Evolutionary conservation across 441 rosid genomes (phyloP), one percentile per base, ranked within the genome.

Genomic region (Populus tomentosa): DNA sequence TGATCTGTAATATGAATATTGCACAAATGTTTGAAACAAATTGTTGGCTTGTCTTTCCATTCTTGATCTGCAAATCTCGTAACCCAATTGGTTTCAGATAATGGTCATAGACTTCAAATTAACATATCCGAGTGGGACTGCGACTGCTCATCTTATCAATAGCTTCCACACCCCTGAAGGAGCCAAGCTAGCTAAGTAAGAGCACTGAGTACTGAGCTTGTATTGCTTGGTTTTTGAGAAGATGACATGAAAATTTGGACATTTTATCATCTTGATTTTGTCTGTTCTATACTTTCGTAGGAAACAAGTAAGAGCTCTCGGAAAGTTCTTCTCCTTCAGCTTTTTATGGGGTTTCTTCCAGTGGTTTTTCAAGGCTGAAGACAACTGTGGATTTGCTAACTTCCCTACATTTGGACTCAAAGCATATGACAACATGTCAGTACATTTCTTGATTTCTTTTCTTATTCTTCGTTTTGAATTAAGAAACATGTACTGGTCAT

Each of bases 51-150:
- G 28, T 21, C 5, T 21, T 63, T 21, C n/a, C 26, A 8, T 63
- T 21, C 26, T 20, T 10, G 3, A 10, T 66, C 40, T 6, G 20
- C n/a, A 18, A 23, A 64, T 6, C 46, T 40, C 46, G 13, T 40
- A 9, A 9, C 13, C 46, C 46, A 40, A 10, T 10, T 40, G 46
- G 66, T 36, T 86, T 73, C 86, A 92, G 98, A 88, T 94, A 65
- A 92, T 94, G 98, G 84, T 94, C 72, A 79, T 94, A 76, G 95
- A 94, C 82, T 93, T 91, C 88, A 93, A 86, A 74, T 77, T 94
- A 83, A 93, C 89, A 8, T 93, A 91, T 81, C 98, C 98, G 69
- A 93, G 98, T 78, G 98, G 98, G 18, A 94, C 98, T 36, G 98
- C 95, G 69, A 94, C 98, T 78, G 98, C 98, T 71, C 89, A 88